A percentile compares a stretch with the other conserved stretches of the same genome.
Evolutionary conservation across 345 rosid species (phyloP).

Genomic region (Eucalyptus pumila): DNA sequence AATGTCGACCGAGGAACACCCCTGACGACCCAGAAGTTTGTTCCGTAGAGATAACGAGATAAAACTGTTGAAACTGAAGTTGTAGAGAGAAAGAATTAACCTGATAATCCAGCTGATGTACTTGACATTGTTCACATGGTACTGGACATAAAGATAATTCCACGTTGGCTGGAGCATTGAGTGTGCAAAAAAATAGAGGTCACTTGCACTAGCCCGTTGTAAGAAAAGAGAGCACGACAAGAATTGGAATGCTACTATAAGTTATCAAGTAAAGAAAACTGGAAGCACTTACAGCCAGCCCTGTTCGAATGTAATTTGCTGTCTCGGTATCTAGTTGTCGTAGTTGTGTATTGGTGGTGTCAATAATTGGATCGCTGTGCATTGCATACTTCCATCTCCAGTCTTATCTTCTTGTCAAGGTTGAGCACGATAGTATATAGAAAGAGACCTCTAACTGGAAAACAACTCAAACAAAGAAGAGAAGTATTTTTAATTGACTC

Average conservation of each 20-base stretch:
- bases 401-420: slow-evolving; percentile 56
- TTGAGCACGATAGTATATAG: not conserved
- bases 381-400: slow-evolving; percentile 64
- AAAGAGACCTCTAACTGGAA: not conserved
- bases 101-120: slow-evolving; percentile 86
- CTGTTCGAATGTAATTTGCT: slow-evolving; percentile 56
- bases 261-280: not conserved
- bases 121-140: slow-evolving; percentile 92
- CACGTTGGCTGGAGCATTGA: slow-evolving; percentile 58
- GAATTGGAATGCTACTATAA: not conserved
- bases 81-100: slow-evolving; percentile 1
- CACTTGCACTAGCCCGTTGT: not conserved
- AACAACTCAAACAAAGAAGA: not conserved
- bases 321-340: slow-evolving; percentile 56
- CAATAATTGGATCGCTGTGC: slow-evolving; percentile 46
- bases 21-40: slow-evolving; percentile 8
- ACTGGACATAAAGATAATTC: slow-evolving; percentile 83
- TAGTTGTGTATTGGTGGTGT: slow-evolving; percentile 67
- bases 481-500: not conserved
- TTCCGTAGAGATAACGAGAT: too few relatives aligned
- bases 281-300: slow-evolving; percentile 51
- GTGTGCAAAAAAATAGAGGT: not conserved
- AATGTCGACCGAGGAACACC: slow-evolving; percentile 63
- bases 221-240: not conserved
- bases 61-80: not conserved